A percentile compares a stretch with the other conserved stretches of the same genome.
phyloP scores from a whole-genome alignment of 495 filamentous ascomycete genomes.

The Hypoxylon subgilvum region DNA sequence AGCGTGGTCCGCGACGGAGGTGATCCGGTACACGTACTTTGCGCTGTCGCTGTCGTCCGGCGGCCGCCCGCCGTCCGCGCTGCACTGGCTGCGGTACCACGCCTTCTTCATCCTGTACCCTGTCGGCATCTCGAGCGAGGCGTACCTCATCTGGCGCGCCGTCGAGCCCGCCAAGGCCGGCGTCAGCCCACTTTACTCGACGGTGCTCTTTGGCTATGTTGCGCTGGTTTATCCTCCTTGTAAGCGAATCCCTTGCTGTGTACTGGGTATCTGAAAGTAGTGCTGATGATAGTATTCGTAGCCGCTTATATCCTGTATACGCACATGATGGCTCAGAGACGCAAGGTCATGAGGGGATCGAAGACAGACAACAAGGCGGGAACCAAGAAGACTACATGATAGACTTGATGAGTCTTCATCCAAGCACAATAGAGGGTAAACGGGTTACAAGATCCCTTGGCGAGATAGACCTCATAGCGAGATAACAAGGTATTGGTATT shows the following conservation, averaged over 20 bases:
- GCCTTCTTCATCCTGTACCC: conserved; percentile 93
- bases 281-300: conserved; percentile 39
- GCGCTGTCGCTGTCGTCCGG: conserved; percentile 65
- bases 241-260: conserved; percentile 48
- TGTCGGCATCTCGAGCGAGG: conserved; percentile 85
- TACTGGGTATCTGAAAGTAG: neutral
- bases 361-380: conserved; percentile 38
- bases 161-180: conserved; percentile 61
- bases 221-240: conserved; percentile 81
- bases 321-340: conserved; percentile 90
- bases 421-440: neutral
- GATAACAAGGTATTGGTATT: no score
- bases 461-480: no score
- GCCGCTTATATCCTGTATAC: conserved; percentile 88
- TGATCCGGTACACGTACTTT: conserved; percentile 88
- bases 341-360: conserved; percentile 72
- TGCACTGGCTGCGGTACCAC: conserved; percentile 91
- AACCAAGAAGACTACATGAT: conserved; percentile 43
- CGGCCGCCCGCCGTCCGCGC: conserved; percentile 61
- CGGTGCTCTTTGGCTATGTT: conserved; percentile 50
- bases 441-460: neutral
- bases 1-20: conserved; percentile 86
- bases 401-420: conserved; percentile 1
- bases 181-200: conserved; percentile 57
- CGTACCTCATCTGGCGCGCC: conserved; percentile 75